Evolutionary conservation across 352 stramenopile genomes (phyloP), one percentile per base, ranked within the genome.

Genomic region (Aphanomyces invadans): DNA sequence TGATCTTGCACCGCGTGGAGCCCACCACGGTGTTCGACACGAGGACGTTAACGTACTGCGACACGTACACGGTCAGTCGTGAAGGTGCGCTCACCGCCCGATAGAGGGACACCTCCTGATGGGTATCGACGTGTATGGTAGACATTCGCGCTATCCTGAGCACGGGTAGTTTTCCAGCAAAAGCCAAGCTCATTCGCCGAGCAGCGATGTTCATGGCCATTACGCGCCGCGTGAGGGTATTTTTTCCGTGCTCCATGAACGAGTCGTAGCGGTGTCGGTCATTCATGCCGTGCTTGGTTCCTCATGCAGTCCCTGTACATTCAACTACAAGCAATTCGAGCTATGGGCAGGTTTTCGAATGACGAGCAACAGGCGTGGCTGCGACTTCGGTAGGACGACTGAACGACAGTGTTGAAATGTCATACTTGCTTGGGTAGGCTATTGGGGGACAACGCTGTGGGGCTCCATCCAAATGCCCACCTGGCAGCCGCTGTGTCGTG

Each of bases 301-400:
- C 7, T 42, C 7, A 42, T 42, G 15, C 52, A 64, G 55, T 64
- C 55, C 33, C 31, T 64, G 7, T 64, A 64, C 55, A 19, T 64
- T 46, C 31, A 64, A 25, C 55, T 64, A 25, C 21, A 36, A 3
- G 55, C 55, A 9, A 51, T 64, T 19, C 36, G 33, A 25, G 36
- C 55, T 0, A 33, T 64, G 21, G 32, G 38, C 3, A 49, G 32
- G 28, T 64, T 64, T 10, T 25, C 55, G 3, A 17, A 4, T 10
- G 55, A 36, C 32, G 55, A 64, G 15, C 31, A 64, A 38, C 25
- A n/a, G 3, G 19, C 25, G n/a, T 64, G 55, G 55, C 7, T 64
- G 19, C 55, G 32, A 11, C 31, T 51, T 7, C 55, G 36, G 55
- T 64, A 57, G n/a, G 25, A 38, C 21, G 15, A 15, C 29, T 17